Evolutionary conservation across 1,284 basidiomycete species (phyloP).

Genomic region (Tylopilus sp.): DNA sequence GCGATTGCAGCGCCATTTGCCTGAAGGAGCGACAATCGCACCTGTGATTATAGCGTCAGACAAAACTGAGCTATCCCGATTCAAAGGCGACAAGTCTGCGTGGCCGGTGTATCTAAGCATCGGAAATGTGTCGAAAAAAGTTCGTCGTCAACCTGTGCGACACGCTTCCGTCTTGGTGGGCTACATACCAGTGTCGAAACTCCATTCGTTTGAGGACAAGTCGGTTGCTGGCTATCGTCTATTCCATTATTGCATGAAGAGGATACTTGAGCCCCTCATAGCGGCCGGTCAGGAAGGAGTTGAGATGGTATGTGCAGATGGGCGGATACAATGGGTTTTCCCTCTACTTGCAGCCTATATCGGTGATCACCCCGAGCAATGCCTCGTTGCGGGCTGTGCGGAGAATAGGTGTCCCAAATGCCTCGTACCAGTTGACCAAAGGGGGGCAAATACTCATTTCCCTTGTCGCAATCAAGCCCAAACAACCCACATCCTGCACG

Average conservation of each 20-base stretch:
- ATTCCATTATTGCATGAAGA: slow-evolving; percentile 41
- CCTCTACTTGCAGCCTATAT: slow-evolving; percentile 31
- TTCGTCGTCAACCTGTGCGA: slow-evolving; percentile 20
- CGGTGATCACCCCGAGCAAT: slow-evolving; percentile 37
- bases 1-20: no score
- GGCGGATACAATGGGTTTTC: slow-evolving; percentile 19
- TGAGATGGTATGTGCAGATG: slow-evolving; percentile 34
- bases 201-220: slow-evolving; percentile 23
- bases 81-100: no score
- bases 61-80: no score
- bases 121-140: slow-evolving; percentile 17
- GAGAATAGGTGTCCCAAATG: slow-evolving; percentile 32
- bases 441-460: background rate
- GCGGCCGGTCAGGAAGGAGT: slow-evolving; percentile 33
- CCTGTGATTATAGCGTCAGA: no score
- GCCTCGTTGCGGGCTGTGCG: slow-evolving; percentile 34
- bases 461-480: background rate
- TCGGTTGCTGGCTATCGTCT: slow-evolving; percentile 22
- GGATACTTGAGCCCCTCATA: slow-evolving; percentile 29
- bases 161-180: slow-evolving; percentile 36
- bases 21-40: no score
- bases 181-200: slow-evolving; percentile 37
- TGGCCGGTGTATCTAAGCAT: no score
- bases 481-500: background rate
- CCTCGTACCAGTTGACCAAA: background rate